Percentiles rank a stretch among this genome's conserved stretches.
Evolutionary conservation across 257 asterid genomes (phyloP).

Genomic region (Fraxinus anomala): DNA sequence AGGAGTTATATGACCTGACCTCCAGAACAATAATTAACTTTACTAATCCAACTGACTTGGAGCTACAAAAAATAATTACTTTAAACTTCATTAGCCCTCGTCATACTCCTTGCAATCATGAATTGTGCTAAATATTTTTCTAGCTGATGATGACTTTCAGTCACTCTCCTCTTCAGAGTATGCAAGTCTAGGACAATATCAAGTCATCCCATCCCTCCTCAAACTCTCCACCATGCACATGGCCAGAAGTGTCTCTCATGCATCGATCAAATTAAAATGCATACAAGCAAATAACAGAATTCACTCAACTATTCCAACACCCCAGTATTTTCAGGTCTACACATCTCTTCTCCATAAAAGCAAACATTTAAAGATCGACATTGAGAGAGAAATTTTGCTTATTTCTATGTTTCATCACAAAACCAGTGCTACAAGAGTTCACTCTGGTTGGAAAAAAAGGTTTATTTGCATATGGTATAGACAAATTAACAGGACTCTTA

Average conservation of each 20-base stretch:
- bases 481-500: not conserved
- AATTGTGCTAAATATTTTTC: too few relatives aligned
- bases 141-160: not conserved
- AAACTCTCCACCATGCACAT: not conserved
- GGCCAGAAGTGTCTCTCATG: not conserved
- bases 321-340: not conserved
- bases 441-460: not conserved
- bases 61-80: too few relatives aligned
- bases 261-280: not conserved
- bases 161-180: not conserved
- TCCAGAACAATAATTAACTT: too few relatives aligned
- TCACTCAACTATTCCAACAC: not conserved
- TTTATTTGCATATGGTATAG: not conserved
- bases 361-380: not conserved
- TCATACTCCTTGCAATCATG: too few relatives aligned
- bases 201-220: not conserved
- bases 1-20: too few relatives aligned
- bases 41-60: too few relatives aligned
- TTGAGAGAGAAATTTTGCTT: slow-evolving; percentile 4
- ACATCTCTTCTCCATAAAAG: not conserved
- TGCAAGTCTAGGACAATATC: not conserved
- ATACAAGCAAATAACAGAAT: not conserved
- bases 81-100: too few relatives aligned
- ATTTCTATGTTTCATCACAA: not conserved
- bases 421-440: not conserved